phyloP scores from a whole-genome alignment of 805 yeast species.

The Scheffersomyces stipitis region DNA sequence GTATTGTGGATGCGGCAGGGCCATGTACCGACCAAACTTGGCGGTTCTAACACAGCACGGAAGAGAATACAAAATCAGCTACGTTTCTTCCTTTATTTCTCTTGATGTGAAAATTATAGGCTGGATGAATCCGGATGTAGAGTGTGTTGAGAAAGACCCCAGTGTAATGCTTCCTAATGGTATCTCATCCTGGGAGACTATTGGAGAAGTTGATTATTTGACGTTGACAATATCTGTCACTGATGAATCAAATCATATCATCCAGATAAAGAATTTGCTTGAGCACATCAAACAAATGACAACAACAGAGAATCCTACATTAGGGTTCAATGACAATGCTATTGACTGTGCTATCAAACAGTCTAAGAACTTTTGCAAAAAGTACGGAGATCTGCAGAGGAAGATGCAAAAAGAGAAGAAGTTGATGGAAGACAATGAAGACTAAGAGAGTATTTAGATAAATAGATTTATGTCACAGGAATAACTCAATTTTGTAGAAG shows the following conservation, averaged over 20 bases:
- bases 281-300: slow-evolving; percentile 1
- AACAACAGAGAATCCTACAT: slow-evolving; percentile 6
- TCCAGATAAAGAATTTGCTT: slow-evolving; percentile 35
- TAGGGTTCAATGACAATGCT: slow-evolving; percentile 23
- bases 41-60: slow-evolving; percentile 11
- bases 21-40: slow-evolving; percentile 15
- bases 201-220: slow-evolving; percentile 14
- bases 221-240: slow-evolving; percentile 37
- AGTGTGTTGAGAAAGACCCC: slow-evolving; percentile 16
- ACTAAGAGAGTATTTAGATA: no score
- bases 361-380: slow-evolving; percentile 26
- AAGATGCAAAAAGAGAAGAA: no score
- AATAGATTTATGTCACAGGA: no score
- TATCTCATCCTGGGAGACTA: slow-evolving; percentile 12
- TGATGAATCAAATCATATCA: slow-evolving; percentile 34
- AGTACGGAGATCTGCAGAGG: slow-evolving; percentile 18
- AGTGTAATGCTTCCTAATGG: slow-evolving; percentile 24
- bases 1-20: slow-evolving; percentile 14
- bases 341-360: slow-evolving; percentile 29
- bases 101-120: slow-evolving; percentile 10
- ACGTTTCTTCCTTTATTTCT: slow-evolving; percentile 11
- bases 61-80: slow-evolving; percentile 9
- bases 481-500: no score
- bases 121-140: slow-evolving; percentile 14
- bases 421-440: no score